phyloP scores from a whole-genome alignment of 2,329 filamentous ascomycete genomes.

The Endoconidiophora laricicola region DNA sequence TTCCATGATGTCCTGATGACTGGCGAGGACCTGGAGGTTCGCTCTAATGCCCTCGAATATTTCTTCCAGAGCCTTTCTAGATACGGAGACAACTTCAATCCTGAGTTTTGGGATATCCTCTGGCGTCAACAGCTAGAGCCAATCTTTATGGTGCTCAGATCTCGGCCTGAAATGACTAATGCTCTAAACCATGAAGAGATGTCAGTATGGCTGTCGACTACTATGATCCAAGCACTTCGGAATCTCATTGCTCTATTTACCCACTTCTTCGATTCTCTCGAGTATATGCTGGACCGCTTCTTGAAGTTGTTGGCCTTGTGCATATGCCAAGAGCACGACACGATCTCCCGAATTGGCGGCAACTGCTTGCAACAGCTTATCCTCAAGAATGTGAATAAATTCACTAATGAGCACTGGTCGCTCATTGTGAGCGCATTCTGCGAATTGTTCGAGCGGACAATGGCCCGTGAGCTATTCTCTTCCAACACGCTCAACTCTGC shows the following conservation, averaged over 20 bases:
- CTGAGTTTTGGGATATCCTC: slow-evolving; percentile 95
- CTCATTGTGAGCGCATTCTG: slow-evolving; percentile 94
- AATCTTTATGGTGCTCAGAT: slow-evolving; percentile 95
- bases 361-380: slow-evolving; percentile 97
- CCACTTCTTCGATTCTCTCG: slow-evolving; percentile 88
- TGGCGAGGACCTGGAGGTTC: slow-evolving; percentile 90
- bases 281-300: slow-evolving; percentile 98
- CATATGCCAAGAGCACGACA: slow-evolving; percentile 98
- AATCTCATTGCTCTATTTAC: slow-evolving; percentile 99
- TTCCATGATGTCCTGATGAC: slow-evolving; percentile 99
- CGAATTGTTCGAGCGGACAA: slow-evolving; percentile 85
- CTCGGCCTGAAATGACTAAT: slow-evolving; percentile 90
- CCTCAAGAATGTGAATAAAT: slow-evolving; percentile 88
- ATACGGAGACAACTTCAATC: slow-evolving; percentile 80
- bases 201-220: slow-evolving; percentile 96
- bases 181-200: slow-evolving; percentile 91
- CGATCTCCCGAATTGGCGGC: slow-evolving; percentile 90
- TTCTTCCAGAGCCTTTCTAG: slow-evolving; percentile 86
- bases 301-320: slow-evolving; percentile 85
- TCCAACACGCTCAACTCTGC: slow-evolving; percentile 46
- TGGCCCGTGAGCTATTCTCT: slow-evolving; percentile 87
- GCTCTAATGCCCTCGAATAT: slow-evolving; percentile 80
- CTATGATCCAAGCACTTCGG: slow-evolving; percentile 93
- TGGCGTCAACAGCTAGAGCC: slow-evolving; percentile 95
- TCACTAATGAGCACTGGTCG: slow-evolving; percentile 72